A percentile compares a stretch with the other conserved stretches of the same genome.
phyloP scores from a whole-genome alignment of 2,329 filamentous ascomycete species.

The Diatrype stigma region DNA sequence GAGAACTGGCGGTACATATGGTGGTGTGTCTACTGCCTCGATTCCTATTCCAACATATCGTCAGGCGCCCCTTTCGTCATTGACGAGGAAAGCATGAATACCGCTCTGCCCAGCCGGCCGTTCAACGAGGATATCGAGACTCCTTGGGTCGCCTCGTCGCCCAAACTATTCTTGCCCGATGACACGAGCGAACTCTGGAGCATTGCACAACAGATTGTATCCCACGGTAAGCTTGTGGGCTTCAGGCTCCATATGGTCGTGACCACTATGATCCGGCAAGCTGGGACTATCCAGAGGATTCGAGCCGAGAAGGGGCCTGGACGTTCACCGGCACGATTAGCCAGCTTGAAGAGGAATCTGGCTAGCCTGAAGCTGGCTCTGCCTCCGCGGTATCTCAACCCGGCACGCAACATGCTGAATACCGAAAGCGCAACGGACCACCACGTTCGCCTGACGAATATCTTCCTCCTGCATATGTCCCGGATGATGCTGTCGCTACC shows the following conservation, averaged over 20 bases:
- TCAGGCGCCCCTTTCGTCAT: constrained; percentile 23
- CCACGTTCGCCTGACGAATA: constrained; percentile 19
- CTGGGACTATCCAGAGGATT: constrained; percentile 18
- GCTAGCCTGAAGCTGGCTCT: constrained; percentile 24
- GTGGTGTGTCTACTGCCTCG: constrained; percentile 33
- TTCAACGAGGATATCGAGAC: constrained; percentile 3
- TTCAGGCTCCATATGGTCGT: constrained; percentile 26
- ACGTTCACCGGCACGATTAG: constrained; percentile 7
- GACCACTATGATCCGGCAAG: constrained; percentile 21
- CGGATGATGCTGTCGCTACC: constrained; percentile 15
- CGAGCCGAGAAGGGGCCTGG: constrained; percentile 11
- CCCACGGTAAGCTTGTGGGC: constrained; percentile 10
- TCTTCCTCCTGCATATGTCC: constrained; percentile 23
- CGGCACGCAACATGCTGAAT: constrained; percentile 24
- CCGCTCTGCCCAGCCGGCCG: constrained; percentile 18
- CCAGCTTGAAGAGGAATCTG: constrained; percentile 15
- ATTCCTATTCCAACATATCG: constrained; percentile 31
- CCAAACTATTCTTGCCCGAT: constrained; percentile 20
- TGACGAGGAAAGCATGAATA: constrained; percentile 25
- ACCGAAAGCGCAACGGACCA: constrained; percentile 25
- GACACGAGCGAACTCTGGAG: constrained; percentile 20
- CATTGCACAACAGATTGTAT: constrained; percentile 16
- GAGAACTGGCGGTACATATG: constrained; percentile 32
- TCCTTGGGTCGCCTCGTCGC: not conserved
- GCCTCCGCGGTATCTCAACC: constrained; percentile 26